Percentiles rank a stretch among this genome's conserved stretches.
phyloP scores from a whole-genome alignment of 2,329 filamentous ascomycete genomes.

The Dryadomyces quercus-mongolicae region DNA sequence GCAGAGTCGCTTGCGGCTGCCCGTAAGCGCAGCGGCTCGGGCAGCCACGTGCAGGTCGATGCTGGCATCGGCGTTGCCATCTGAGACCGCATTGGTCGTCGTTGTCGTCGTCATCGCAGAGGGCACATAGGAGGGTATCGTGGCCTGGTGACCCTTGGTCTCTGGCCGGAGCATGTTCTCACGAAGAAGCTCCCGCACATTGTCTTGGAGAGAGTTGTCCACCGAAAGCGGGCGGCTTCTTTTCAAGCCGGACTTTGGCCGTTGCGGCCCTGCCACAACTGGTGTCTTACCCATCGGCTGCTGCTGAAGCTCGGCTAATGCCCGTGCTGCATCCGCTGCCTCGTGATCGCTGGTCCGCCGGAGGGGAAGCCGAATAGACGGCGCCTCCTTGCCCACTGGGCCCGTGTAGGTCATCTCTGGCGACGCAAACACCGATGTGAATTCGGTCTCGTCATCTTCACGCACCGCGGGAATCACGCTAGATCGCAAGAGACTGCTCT shows the following conservation, averaged over 20 bases:
- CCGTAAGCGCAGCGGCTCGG: constrained; percentile 26
- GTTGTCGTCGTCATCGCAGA: no score
- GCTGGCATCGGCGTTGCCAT: neutral
- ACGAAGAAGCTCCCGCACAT: constrained; percentile 51
- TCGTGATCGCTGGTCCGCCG: constrained; percentile 35
- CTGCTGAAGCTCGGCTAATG: constrained; percentile 49
- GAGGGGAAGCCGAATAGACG: constrained; percentile 30
- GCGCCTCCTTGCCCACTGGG: constrained; percentile 37
- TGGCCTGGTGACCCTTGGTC: constrained; percentile 20
- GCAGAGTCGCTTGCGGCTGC: constrained; percentile 52
- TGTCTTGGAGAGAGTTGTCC: constrained; percentile 51
- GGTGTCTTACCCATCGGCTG: constrained; percentile 23
- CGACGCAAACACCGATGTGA: constrained; percentile 28
- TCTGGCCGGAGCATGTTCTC: constrained; percentile 19
- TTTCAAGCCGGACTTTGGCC: constrained; percentile 34
- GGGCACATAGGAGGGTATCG: neutral
- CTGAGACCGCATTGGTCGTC: no score
- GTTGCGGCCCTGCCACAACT: neutral
- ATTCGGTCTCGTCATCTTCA: constrained; percentile 38
- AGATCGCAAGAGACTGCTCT: constrained; percentile 40
- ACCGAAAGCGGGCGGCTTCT: constrained; percentile 46
- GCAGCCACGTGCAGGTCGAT: constrained; percentile 1
- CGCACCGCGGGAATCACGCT: constrained; percentile 38
- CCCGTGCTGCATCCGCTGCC: constrained; percentile 46
- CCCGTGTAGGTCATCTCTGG: constrained; percentile 43